Evolutionary conservation across 805 yeast species (phyloP).

Genomic region (Saccharomycopsis synnaedendra): DNA sequence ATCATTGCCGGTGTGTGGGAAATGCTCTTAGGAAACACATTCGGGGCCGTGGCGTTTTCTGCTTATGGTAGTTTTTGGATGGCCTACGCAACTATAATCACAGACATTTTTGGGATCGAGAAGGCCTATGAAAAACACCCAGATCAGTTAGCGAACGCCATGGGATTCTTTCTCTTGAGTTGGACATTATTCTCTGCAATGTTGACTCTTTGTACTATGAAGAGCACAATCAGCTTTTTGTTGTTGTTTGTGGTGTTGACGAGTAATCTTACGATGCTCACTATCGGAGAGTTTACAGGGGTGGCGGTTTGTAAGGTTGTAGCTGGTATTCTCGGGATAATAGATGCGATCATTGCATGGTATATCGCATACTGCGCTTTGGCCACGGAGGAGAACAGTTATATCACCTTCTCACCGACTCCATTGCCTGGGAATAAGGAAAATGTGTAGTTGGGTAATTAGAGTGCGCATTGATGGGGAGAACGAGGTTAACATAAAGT

Average conservation of each 20-base stretch:
- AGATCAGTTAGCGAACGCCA: conserved; percentile 32
- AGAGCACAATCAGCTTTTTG: conserved; percentile 55
- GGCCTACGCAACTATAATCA: conserved; percentile 44
- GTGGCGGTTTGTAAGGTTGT: conserved; percentile 29
- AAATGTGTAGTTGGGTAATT: not conserved
- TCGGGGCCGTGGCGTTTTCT: conserved; percentile 51
- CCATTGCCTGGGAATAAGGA: not conserved
- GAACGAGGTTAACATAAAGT: too few relatives aligned
- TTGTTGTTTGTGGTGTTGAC: conserved; percentile 38
- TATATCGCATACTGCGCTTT: conserved; percentile 50
- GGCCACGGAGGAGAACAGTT: conserved; percentile 42
- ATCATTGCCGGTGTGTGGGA: conserved; percentile 57
- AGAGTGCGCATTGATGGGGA: too few relatives aligned
- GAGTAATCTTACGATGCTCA: conserved; percentile 42
- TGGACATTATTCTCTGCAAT: conserved; percentile 54
- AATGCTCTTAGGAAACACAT: conserved; percentile 47
- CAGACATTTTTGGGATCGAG: conserved; percentile 47
- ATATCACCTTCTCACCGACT: not conserved
- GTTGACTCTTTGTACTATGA: conserved; percentile 39
- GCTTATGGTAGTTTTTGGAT: conserved; percentile 65
- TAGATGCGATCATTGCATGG: conserved; percentile 42
- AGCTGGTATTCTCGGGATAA: conserved; percentile 43
- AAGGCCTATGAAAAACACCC: conserved; percentile 34
- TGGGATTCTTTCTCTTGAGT: conserved; percentile 46
- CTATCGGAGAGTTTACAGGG: conserved; percentile 38